phyloP scores from a whole-genome alignment of 805 yeast species.

The Pichia pseudocactophila region DNA sequence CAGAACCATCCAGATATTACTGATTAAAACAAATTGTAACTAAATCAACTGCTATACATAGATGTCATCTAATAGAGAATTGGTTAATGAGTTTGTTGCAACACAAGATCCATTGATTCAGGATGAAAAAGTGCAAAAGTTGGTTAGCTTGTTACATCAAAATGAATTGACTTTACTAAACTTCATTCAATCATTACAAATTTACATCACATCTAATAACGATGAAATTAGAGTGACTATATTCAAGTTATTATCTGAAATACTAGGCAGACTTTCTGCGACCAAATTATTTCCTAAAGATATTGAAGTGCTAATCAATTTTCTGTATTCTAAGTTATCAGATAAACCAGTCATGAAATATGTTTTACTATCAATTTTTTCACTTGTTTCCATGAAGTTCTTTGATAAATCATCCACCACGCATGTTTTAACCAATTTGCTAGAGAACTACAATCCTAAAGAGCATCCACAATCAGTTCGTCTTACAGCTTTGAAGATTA shows the following conservation, averaged over 20 bases:
- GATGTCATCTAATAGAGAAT: conserved; percentile 6
- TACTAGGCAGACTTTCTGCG: conserved; percentile 24
- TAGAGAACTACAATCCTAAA: conserved; percentile 42
- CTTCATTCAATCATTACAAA: conserved; percentile 15
- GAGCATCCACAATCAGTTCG: conserved; percentile 56
- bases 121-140: background rate
- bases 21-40: no score
- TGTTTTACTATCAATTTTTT: conserved; percentile 44
- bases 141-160: conserved; percentile 5
- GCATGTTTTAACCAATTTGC: conserved; percentile 31
- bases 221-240: conserved; percentile 33
- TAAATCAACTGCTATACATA: background rate
- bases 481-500: conserved; percentile 44
- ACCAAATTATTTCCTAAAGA: conserved; percentile 34
- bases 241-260: conserved; percentile 32
- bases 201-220: conserved; percentile 40
- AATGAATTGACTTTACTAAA: conserved; percentile 8
- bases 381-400: conserved; percentile 44
- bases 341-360: conserved; percentile 49
- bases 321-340: conserved; percentile 56
- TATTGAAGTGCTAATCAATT: conserved; percentile 41
- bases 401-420: conserved; percentile 31
- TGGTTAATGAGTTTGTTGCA: conserved; percentile 7
- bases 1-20: no score
- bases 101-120: conserved; percentile 1